A percentile compares a stretch with the other conserved stretches of the same genome.
These are phyloP conservation scores for Corynascus novoguineensis DNA, from an alignment of 495 filamentous ascomycete genomes.

Conservation along the genomic window DNA sequence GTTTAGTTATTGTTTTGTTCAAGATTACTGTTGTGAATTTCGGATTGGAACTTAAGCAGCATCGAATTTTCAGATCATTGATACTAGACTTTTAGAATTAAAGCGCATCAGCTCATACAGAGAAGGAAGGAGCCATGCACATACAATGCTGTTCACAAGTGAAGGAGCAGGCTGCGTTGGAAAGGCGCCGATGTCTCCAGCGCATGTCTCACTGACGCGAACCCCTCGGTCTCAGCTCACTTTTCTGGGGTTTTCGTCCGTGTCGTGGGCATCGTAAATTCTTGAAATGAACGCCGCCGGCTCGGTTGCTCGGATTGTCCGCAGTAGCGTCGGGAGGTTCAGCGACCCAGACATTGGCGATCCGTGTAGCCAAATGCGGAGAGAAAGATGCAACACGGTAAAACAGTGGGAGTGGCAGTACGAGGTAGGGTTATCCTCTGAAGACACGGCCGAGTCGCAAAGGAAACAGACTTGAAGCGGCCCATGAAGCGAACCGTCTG, in stretches of 20 bases:
- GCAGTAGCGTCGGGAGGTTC: too few relatives aligned
- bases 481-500: conserved; percentile 7
- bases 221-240: too few relatives aligned
- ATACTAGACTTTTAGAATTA: not conserved
- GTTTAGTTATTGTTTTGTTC: conserved; percentile 3
- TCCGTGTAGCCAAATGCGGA: not conserved
- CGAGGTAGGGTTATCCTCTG: not conserved
- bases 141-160: too few relatives aligned
- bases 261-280: too few relatives aligned
- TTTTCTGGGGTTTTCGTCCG: too few relatives aligned
- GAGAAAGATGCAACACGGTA: conserved; percentile 1
- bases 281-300: too few relatives aligned
- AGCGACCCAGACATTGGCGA: not conserved
- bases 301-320: not conserved
- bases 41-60: not conserved
- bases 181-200: too few relatives aligned
- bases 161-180: too few relatives aligned
- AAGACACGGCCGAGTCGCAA: not conserved
- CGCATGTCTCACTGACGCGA: too few relatives aligned
- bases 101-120: not conserved
- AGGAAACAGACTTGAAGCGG: conserved; percentile 15
- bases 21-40: not conserved
- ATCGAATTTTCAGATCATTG: not conserved
- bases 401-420: not conserved
- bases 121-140: not conserved